A percentile compares a stretch with the other conserved stretches of the same genome.
These are phyloP conservation scores for Mangifera indica DNA, from an alignment of 345 rosid species.

Conservation along the genomic window DNA sequence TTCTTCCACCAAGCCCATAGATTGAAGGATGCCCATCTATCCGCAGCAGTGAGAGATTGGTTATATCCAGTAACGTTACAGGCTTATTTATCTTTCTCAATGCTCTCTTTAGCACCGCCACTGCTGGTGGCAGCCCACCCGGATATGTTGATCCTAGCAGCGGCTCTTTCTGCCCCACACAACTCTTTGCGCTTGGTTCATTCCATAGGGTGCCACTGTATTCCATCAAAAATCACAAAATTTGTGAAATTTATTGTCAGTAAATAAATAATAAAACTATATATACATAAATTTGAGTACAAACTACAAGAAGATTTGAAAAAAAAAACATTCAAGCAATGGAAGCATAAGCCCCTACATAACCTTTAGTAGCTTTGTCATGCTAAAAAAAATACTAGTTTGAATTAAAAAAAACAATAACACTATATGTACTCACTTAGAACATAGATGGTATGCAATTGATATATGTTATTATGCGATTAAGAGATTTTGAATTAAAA, in stretches of 20 bases:
- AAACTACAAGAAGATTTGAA: no score
- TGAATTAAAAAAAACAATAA: no score
- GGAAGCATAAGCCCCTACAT: no score
- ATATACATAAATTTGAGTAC: no score
- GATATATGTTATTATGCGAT: no score
- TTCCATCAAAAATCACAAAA: not conserved
- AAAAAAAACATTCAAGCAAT: no score
- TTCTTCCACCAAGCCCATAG: slow-evolving; percentile 53
- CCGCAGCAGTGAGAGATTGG: slow-evolving; percentile 67
- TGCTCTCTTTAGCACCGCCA: slow-evolving; percentile 54
- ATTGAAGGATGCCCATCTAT: slow-evolving; percentile 91
- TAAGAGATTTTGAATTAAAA: no score
- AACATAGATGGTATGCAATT: no score
- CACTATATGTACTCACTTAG: no score
- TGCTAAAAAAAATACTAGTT: no score
- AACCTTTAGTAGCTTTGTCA: no score
- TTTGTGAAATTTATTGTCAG: not conserved
- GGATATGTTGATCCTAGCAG: slow-evolving; percentile 56
- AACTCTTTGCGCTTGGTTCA: slow-evolving; percentile 55
- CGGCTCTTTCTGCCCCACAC: slow-evolving; percentile 64
- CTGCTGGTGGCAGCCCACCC: slow-evolving; percentile 56
- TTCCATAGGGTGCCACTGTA: slow-evolving; percentile 64
- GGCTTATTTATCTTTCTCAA: slow-evolving; percentile 41
- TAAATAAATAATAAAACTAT: no score
- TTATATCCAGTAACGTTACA: slow-evolving; percentile 65